phyloP scores from a whole-genome alignment of 352 stramenopile genomes.

The Bremia lactucae region DNA sequence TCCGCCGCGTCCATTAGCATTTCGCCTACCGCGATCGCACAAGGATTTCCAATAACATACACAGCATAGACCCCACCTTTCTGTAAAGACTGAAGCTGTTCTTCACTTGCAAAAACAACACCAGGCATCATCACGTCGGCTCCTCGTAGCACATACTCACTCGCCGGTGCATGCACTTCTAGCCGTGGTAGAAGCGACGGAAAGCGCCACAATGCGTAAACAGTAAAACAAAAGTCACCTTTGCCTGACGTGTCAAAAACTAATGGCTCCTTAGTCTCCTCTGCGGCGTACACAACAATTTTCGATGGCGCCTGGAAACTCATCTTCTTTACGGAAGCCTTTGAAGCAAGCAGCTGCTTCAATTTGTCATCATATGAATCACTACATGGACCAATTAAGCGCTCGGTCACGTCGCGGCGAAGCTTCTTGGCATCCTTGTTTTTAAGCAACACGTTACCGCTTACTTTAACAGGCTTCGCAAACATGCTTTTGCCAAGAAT shows the following conservation, averaged over 20 bases:
- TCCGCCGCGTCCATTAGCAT: conserved; percentile 57
- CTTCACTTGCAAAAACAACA: conserved; percentile 47
- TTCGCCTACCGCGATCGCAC: conserved; percentile 67
- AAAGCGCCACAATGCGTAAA: conserved; percentile 61
- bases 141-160: conserved; percentile 65
- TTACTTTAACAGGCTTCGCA: conserved; percentile 63
- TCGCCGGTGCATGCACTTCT: conserved; percentile 67
- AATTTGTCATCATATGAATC: conserved; percentile 28
- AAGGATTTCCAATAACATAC: conserved; percentile 63
- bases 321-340: conserved; percentile 56
- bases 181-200: conserved; percentile 41
- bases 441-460: conserved; percentile 71
- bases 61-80: conserved; percentile 63
- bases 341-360: conserved; percentile 32
- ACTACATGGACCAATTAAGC: conserved; percentile 20
- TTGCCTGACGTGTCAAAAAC: conserved; percentile 68
- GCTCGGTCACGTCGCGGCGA: conserved; percentile 37
- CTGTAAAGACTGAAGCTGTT: conserved; percentile 40
- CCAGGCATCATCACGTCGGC: conserved; percentile 80
- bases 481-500: conserved; percentile 71
- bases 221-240: conserved; percentile 44
- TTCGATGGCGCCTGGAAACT: conserved; percentile 68
- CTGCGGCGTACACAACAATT: conserved; percentile 54
- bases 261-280: conserved; percentile 50
- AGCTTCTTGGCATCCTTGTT: conserved; percentile 84